Percentiles rank a stretch among this genome's conserved stretches.
phyloP scores from a whole-genome alignment of 2,329 filamentous ascomycete genomes.

The Colletotrichum sp. region DNA sequence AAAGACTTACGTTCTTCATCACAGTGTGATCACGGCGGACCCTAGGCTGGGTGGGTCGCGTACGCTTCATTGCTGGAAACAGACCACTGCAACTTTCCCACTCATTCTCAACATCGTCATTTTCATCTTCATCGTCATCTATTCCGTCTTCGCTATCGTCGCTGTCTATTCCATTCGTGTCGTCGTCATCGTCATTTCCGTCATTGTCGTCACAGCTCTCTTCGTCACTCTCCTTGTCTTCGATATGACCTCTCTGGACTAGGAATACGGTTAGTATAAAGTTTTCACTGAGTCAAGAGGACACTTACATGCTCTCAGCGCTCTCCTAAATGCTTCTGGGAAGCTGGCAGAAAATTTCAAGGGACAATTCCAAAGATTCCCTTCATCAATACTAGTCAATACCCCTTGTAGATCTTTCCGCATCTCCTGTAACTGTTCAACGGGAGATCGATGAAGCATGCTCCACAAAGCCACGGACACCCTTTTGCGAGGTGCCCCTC shows the following conservation, averaged over 20 bases:
- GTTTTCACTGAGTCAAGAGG: rapidly evolving
- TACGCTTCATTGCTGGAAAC: neutral
- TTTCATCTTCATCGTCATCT: neutral
- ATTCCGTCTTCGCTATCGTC: neutral
- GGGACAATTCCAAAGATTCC: neutral
- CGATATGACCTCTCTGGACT: neutral
- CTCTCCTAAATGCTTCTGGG: rapidly evolving
- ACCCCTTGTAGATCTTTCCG: neutral
- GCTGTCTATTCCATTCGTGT: neutral
- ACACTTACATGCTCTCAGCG: neutral
- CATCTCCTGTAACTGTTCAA: neutral
- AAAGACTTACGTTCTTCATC: neutral
- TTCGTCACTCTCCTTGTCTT: neutral
- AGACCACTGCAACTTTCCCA: neutral
- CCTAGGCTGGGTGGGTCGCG: rapidly evolving
- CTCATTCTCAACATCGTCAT: neutral
- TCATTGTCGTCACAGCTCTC: neutral
- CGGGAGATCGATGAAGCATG: neutral
- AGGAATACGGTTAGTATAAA: rapidly evolving
- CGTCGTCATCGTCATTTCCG: neutral
- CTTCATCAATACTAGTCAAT: rapidly evolving
- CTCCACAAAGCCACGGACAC: neutral
- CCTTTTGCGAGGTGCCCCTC: neutral
- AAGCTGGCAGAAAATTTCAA: neutral
- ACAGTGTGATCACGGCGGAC: neutral